Evolutionary conservation across 1,139 yeast species (phyloP).

Genomic region (Arxiozyma bovina): DNA sequence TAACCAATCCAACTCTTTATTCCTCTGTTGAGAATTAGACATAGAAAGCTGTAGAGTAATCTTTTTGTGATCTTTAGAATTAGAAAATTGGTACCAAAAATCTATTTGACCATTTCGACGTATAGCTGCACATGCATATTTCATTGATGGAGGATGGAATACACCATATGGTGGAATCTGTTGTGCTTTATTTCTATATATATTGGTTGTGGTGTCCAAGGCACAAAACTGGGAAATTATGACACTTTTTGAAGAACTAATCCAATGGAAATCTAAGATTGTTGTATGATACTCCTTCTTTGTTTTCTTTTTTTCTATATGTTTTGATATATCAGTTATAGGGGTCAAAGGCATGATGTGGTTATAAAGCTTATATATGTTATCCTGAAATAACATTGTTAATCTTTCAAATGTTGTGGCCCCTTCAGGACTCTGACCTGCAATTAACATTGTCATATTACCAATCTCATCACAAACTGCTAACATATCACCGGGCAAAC

Average conservation of each 20-base stretch:
- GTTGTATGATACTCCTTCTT: slow-evolving; percentile 29
- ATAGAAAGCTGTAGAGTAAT: slow-evolving; percentile 25
- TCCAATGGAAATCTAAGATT: slow-evolving; percentile 30
- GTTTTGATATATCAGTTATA: slow-evolving; percentile 7
- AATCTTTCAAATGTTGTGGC: slow-evolving; percentile 29
- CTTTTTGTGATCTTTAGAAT: slow-evolving; percentile 32
- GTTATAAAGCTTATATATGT: slow-evolving; percentile 28
- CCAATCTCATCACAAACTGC: slow-evolving; percentile 32
- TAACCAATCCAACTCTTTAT: slow-evolving; percentile 29
- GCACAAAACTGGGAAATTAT: slow-evolving; percentile 29
- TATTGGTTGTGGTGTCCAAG: slow-evolving; percentile 22
- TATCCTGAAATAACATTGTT: slow-evolving; percentile 31
- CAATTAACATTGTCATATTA: slow-evolving; percentile 29
- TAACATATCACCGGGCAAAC: slow-evolving; percentile 30
- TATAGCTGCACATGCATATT: slow-evolving; percentile 30
- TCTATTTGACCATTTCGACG: slow-evolving; percentile 31
- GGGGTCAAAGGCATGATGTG: slow-evolving; percentile 23
- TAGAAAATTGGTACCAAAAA: slow-evolving; percentile 33
- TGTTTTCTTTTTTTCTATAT: slow-evolving; percentile 25
- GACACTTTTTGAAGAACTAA: slow-evolving; percentile 29
- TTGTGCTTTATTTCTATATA: slow-evolving; percentile 28
- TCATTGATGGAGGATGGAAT: slow-evolving; percentile 31
- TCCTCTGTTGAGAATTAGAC: slow-evolving; percentile 15
- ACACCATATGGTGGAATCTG: slow-evolving; percentile 30
- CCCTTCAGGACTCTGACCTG: slow-evolving; percentile 31